Evolutionary conservation across 2,329 filamentous ascomycete species (phyloP), one percentile per base, ranked within the genome.

Genomic region (Sporothrix protearum): DNA sequence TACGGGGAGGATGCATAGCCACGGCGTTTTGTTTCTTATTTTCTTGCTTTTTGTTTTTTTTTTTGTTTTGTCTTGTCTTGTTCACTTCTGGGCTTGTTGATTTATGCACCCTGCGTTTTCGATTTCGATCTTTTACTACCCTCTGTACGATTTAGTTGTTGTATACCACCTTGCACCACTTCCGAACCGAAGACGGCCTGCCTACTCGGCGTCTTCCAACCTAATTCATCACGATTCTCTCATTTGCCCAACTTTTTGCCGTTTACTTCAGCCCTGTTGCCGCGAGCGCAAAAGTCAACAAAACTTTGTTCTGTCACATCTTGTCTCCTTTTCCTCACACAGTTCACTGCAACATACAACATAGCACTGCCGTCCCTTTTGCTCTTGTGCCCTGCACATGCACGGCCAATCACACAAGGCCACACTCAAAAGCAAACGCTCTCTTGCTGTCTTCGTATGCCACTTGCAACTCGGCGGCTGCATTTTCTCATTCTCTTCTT

Each of bases 21-120:
- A 57, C 22, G 67, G n/a, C 30, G 33, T 61, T 69, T 53, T 22
- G 28, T 33, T 66, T 51, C 47, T 61, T 71, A 3, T 67, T 66
- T 39, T 12, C 59, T 45, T 25, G 2, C 2, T 33, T 47, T 2
- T 64, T 1, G 45, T 16, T 53, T 33, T n/a, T n/a, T n/a, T n/a
- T 61, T 69, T 53, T 22, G 28, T 33, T 66, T 51, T 47, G 57
- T 71, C 2, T 67, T 66, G 28, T 12, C 59, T 45, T 25, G 2
- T 3, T 33, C n/a, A n/a, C n/a, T 47, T 2, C 57, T 1, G 45
- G n/a, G n/a, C n/a, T 22, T 22, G 28, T 3, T 16, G 36, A 25
- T n/a, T 39, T 22, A 19, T 39, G 55, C 22, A 51, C 1, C 39
- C 2, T 33, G 14, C n/a, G 12, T 55, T 12, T 14, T n/a, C 30